Base-by-base conservation (phyloP, 192 early-diverging fungal species). In the Allomyces macrogynus region DNA sequence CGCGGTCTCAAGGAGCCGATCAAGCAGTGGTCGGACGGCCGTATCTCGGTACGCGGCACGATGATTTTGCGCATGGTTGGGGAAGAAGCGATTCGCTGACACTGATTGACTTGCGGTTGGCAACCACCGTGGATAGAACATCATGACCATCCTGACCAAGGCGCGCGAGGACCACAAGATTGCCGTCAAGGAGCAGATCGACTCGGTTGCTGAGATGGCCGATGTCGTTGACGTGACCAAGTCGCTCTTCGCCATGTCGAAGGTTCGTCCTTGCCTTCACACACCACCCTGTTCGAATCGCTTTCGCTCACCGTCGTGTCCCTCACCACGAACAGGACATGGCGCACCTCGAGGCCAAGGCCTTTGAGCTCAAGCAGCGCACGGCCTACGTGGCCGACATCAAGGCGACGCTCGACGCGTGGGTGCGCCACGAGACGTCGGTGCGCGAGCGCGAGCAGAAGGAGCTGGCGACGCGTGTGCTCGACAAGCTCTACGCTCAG, bases 401-500 rank as follows among this genome's bases (percentile, higher is more conserved):
- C 70, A 93, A 93, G 85, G 62, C 76, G 22, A 85, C 88, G 63
- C 80, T 97, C 23, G 95, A 97, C 78, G 87, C 88, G 43, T 97
- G 95, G 95, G 92, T 95, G 54, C 92, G 95, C 69, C 89, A 97
- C 71, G 95, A 97, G 78, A 81, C 86, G 67, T 79, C 78, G 25
- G 83, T 97, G 65, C 91, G 95, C 76, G 95, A 95, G 74, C 83
- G 78, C 67, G 87, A 93, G 81, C 95, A 97, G 80, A 87, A 85
- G 81, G 77, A 87, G 43, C 77, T 95, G 69, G 88, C 88, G 63
- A 77, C 80, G 60, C 77, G 81, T 72, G 85, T 97, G 72, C 92
- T 97, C 70, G 81, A 84, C 73, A 85, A 80, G 75, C 80, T 89
- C 72, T 81, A 84, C 69, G 76, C 74, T 61, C 76, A 84, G 67